A percentile compares a stretch with the other conserved stretches of the same genome.
Evolutionary conservation across 345 rosid genomes (phyloP).

Genomic region (Salix exigua): DNA sequence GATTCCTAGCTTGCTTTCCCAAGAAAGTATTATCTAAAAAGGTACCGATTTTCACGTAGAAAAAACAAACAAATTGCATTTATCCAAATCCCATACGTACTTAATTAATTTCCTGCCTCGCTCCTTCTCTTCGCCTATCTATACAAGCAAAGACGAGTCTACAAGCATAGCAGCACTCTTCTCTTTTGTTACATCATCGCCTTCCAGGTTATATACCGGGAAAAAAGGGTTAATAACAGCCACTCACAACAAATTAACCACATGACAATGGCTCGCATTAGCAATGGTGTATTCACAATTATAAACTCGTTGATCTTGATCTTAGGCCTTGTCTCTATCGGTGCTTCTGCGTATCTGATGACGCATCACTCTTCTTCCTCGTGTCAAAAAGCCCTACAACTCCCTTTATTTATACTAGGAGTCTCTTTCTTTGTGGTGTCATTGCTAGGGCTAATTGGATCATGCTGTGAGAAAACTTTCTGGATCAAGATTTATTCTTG

Average conservation of each 20-base stretch:
- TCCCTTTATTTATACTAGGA: constrained; percentile 27
- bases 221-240: not conserved
- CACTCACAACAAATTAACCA: not conserved
- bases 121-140: too few species aligned
- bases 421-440: constrained; percentile 14
- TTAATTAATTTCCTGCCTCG: too few species aligned
- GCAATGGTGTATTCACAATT: constrained; percentile 11
- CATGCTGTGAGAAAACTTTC: constrained; percentile 14
- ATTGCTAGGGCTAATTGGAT: constrained; percentile 29
- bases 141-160: too few species aligned
- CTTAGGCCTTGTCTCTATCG: constrained; percentile 17
- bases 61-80: too few species aligned
- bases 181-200: too few species aligned
- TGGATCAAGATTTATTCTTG: constrained; percentile 21
- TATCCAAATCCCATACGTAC: too few species aligned
- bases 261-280: constrained; percentile 15
- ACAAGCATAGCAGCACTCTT: too few species aligned
- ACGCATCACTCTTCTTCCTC: constrained; percentile 5
- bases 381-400: constrained; percentile 28
- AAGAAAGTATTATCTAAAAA: too few species aligned
- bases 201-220: too few species aligned
- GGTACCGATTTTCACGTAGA: too few species aligned
- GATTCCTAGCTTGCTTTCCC: too few species aligned
- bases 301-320: constrained; percentile 13
- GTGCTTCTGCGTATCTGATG: not conserved